A percentile compares a stretch with the other conserved stretches of the same genome.
Conservation (phyloP, 2,329 filamentous ascomycete species). For the Elsinoe arachidis region DNA sequence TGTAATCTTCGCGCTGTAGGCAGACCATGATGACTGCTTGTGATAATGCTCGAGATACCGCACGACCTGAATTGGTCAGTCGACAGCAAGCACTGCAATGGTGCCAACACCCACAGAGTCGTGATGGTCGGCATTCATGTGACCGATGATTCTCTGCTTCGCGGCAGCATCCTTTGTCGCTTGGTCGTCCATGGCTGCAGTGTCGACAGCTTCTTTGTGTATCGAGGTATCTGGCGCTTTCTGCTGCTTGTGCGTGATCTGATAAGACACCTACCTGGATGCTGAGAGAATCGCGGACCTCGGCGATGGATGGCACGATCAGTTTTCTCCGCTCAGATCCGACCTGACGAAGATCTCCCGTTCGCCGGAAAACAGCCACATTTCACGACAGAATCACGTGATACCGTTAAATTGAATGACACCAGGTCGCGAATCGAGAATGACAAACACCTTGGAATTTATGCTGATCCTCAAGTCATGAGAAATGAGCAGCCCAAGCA, state of each 20-base stretch:
- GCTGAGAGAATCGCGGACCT: background rate
- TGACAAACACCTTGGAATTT: background rate
- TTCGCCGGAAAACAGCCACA: background rate
- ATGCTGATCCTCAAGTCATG: background rate
- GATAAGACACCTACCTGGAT: constrained; percentile 18
- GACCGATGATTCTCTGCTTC: constrained; percentile 58
- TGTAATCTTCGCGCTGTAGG: constrained; percentile 51
- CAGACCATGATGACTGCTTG: constrained; percentile 46
- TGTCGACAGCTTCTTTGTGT: background rate
- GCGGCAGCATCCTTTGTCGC: constrained; percentile 37
- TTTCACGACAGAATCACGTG: background rate
- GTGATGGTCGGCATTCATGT: constrained; percentile 82
- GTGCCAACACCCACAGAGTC: constrained; percentile 44
- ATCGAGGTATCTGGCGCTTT: too few relatives aligned
- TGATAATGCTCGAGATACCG: constrained; percentile 70
- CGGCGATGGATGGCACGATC: constrained; percentile 3
- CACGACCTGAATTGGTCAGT: constrained; percentile 39
- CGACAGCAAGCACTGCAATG: background rate
- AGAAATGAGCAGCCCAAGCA: background rate
- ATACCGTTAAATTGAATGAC: background rate
- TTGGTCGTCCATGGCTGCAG: constrained; percentile 17
- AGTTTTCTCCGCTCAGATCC: constrained; percentile 1
- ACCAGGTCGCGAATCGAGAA: background rate
- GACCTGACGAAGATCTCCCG: constrained; percentile 8
- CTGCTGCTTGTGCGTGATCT: background rate